Evolutionary conservation across 202 grass and related monocot genomes (phyloP).

Genomic region (Eragrostis tef): DNA sequence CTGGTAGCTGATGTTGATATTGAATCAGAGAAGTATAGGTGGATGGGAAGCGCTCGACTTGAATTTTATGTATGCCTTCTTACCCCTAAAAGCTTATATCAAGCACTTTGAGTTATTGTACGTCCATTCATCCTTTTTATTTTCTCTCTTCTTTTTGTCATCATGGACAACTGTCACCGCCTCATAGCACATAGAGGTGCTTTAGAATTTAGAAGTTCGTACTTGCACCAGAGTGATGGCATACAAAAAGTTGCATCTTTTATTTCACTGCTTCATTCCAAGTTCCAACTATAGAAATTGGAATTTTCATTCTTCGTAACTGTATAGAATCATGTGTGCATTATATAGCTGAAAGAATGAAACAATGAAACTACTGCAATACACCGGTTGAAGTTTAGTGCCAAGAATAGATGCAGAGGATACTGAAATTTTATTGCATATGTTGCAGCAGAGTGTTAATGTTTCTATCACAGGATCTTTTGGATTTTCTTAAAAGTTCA

Average conservation of each 20-base stretch:
- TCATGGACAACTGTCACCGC: slow-evolving; percentile 1
- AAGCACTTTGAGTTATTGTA: slow-evolving; percentile 13
- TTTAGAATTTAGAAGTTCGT: slow-evolving; percentile 27
- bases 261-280: slow-evolving; percentile 17
- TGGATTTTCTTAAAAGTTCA: slow-evolving; percentile 26
- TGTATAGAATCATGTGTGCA: too few species aligned
- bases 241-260: slow-evolving; percentile 1
- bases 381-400: slow-evolving; percentile 18
- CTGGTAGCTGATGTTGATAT: slow-evolving; percentile 97
- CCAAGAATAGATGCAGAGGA: background rate
- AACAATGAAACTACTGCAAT: background rate
- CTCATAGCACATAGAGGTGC: background rate
- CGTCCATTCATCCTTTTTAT: background rate
- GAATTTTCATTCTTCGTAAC: background rate
- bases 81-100: slow-evolving; percentile 19
- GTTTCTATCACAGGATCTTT: background rate
- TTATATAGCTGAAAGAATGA: background rate
- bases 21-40: slow-evolving; percentile 95
- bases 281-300: background rate
- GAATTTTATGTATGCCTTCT: slow-evolving; percentile 78
- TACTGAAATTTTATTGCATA: slow-evolving; percentile 22
- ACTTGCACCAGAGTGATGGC: background rate
- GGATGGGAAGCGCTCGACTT: slow-evolving; percentile 91
- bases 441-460: background rate
- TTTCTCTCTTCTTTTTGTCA: background rate